Evolutionary conservation across 2,329 filamentous ascomycete species (phyloP).

Genomic region (Monosporascus sp.): DNA sequence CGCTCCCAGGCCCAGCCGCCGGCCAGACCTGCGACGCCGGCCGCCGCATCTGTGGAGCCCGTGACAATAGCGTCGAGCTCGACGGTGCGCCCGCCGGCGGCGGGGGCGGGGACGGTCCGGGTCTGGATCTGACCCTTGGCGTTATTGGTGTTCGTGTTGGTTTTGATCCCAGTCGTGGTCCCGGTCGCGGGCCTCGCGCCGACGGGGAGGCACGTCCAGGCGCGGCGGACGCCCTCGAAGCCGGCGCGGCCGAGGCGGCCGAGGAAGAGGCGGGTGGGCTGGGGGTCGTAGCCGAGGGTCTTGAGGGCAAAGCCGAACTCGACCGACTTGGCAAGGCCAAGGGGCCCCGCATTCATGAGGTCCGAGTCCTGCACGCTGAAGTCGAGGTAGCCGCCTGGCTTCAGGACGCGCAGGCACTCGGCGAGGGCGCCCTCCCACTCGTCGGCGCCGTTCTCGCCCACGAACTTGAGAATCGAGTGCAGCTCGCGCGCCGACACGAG

Average conservation of each 20-base stretch:
- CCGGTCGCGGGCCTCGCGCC: slow-evolving; percentile 46
- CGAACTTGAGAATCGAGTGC: slow-evolving; percentile 75
- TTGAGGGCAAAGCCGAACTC: slow-evolving; percentile 90
- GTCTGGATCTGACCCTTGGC: slow-evolving; percentile 18
- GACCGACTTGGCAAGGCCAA: slow-evolving; percentile 75
- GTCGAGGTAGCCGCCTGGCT: slow-evolving; percentile 88
- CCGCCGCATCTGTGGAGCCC: slow-evolving; percentile 68
- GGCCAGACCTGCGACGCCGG: slow-evolving; percentile 72
- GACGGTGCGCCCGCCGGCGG: slow-evolving; percentile 37
- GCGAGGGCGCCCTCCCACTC: slow-evolving; percentile 82
- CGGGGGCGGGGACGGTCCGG: no score
- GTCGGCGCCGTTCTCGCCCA: slow-evolving; percentile 62
- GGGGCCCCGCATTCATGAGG: slow-evolving; percentile 76
- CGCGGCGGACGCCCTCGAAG: slow-evolving; percentile 75
- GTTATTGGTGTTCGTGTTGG: slow-evolving; percentile 16
- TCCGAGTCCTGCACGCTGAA: slow-evolving; percentile 88
- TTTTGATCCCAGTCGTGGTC: no score
- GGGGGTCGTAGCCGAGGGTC: slow-evolving; percentile 83
- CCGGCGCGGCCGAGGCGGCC: slow-evolving; percentile 67
- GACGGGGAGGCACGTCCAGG: slow-evolving; percentile 87
- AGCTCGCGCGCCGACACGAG: slow-evolving; percentile 85
- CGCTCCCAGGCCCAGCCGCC: slow-evolving; percentile 93
- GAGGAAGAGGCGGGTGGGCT: slow-evolving; percentile 76
- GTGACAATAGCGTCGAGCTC: slow-evolving; percentile 57
- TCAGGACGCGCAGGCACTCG: slow-evolving; percentile 87